Conservation (phyloP, 2,329 filamentous ascomycete species). For the Colletotrichum echinochloae region DNA sequence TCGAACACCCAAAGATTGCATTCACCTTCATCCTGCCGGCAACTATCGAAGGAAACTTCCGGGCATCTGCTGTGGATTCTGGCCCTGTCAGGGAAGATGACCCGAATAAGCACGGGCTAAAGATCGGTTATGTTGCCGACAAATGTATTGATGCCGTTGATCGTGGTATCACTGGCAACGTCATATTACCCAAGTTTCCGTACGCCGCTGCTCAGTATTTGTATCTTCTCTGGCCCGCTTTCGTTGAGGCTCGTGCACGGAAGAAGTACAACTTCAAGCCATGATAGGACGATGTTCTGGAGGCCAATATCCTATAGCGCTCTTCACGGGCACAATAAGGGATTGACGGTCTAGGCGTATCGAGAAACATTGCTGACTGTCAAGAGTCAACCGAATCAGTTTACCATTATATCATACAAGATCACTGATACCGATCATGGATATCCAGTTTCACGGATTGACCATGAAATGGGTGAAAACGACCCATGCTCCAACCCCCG, state of each 20-base stretch:
- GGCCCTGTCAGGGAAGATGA: slow-evolving; percentile 29
- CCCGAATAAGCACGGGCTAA: slow-evolving; percentile 28
- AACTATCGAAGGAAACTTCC: slow-evolving; percentile 34
- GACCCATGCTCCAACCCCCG: too few species aligned
- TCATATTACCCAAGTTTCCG: slow-evolving; percentile 24
- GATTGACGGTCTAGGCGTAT: too few species aligned
- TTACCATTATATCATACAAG: too few species aligned
- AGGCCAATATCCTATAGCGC: too few species aligned
- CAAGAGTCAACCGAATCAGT: too few species aligned
- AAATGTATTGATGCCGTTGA: slow-evolving; percentile 18
- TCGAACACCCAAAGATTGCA: slow-evolving; percentile 26
- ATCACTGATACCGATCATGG: too few species aligned
- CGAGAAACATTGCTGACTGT: too few species aligned
- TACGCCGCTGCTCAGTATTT: slow-evolving; percentile 22
- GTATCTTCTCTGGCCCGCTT: slow-evolving; percentile 28
- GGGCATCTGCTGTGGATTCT: slow-evolving; percentile 27
- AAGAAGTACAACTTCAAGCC: slow-evolving; percentile 29
- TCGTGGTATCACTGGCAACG: slow-evolving; percentile 14
- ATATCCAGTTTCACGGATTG: too few species aligned
- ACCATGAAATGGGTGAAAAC: too few species aligned
- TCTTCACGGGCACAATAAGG: too few species aligned
- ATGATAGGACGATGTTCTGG: too few species aligned
- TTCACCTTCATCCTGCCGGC: slow-evolving; percentile 32
- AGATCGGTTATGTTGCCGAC: slow-evolving; percentile 22
- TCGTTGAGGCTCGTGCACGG: slow-evolving; percentile 24